These are phyloP conservation scores for Benincasa hispida DNA, from an alignment of 306 rosid genomes.

Conservation along the genomic window DNA sequence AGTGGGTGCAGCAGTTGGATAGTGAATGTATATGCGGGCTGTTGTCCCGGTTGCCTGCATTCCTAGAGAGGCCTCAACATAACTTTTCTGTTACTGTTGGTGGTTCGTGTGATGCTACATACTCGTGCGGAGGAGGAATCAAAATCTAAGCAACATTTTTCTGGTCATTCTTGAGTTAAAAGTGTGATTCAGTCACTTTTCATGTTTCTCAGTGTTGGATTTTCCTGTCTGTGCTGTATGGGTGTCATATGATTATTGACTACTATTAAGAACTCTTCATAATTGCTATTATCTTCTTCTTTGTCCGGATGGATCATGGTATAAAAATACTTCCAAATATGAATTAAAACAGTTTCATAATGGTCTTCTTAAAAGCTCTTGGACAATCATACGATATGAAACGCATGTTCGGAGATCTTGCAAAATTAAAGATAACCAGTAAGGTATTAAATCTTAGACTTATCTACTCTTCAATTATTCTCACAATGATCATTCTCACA, in stretches of 20 bases:
- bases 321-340: background rate
- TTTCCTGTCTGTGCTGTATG: background rate
- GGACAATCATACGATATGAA: no score
- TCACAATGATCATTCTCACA: no score
- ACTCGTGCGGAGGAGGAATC: background rate
- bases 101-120: background rate
- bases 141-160: background rate
- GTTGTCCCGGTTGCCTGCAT: constrained; percentile 2
- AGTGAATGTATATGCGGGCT: constrained; percentile 2
- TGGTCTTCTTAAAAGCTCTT: background rate
- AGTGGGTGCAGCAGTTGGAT: constrained; percentile 10
- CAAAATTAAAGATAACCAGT: no score
- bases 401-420: no score
- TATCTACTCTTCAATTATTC: no score
- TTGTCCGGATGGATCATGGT: background rate
- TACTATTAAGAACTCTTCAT: background rate
- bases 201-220: background rate
- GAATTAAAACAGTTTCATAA: background rate
- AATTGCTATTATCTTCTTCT: background rate
- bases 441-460: no score
- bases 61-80: constrained; percentile 1
- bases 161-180: background rate
- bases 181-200: background rate
- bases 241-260: background rate
- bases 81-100: background rate